These are phyloP conservation scores for Stephania cephalantha DNA, from an alignment of 164 flowering plant species.

Conservation along the genomic window DNA sequence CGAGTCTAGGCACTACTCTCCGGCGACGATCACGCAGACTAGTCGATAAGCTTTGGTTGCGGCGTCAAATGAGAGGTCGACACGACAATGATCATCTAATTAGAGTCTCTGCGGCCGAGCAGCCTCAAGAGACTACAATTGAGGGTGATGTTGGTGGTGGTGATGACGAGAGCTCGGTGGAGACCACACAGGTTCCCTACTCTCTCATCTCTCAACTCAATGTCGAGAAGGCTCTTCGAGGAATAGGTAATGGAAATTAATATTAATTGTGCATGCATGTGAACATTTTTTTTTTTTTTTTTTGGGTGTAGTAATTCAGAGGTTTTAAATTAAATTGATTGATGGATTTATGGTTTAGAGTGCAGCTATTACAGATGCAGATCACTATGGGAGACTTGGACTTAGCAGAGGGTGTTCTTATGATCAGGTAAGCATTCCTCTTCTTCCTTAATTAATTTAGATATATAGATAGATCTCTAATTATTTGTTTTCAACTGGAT, in stretches of 20 bases:
- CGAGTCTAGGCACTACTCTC: no score
- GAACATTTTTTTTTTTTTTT: background rate
- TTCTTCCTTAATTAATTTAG: background rate
- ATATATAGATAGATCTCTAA: background rate
- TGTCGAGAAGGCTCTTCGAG: slow-evolving; percentile 74
- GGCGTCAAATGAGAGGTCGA: no score
- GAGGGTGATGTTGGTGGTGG: slow-evolving; percentile 15
- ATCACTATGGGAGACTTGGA: slow-evolving; percentile 72
- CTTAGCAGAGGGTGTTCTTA: slow-evolving; percentile 50
- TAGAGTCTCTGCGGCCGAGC: slow-evolving; percentile 28
- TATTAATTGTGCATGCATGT: background rate
- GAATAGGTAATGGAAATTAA: slow-evolving; percentile 46
- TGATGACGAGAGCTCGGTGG: slow-evolving; percentile 33
- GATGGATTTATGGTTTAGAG: slow-evolving; percentile 30
- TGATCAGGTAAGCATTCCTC: slow-evolving; percentile 39
- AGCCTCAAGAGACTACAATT: background rate
- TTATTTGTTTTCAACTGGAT: background rate
- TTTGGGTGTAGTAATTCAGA: no score
- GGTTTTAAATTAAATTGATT: slow-evolving; percentile 16
- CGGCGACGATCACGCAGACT: background rate
- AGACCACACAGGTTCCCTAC: slow-evolving; percentile 35
- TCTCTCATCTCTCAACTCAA: slow-evolving; percentile 70
- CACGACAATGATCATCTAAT: background rate
- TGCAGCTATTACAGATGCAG: slow-evolving; percentile 86
- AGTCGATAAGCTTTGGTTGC: slow-evolving; percentile 6